Conservation (phyloP, 73 alveolate genomes). For the Breviolum minutum region DNA sequence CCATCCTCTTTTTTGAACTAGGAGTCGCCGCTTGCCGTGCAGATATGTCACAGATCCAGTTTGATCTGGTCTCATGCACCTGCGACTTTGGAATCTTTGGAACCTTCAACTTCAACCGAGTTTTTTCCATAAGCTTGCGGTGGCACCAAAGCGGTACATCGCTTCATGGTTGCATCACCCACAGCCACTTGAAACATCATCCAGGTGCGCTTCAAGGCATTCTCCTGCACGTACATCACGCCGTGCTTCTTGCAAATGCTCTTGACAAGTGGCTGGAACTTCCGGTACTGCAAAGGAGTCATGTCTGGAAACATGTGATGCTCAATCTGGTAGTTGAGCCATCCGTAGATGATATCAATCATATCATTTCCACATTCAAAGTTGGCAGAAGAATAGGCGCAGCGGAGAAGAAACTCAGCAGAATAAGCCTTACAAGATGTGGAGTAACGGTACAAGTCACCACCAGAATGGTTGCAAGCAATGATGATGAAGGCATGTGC, state of each 20-base stretch:
- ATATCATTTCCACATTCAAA: conserved; percentile 44
- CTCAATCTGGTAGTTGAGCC: conserved; percentile 77
- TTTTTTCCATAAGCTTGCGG: background rate
- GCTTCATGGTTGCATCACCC: conserved; percentile 68
- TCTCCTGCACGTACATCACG: conserved; percentile 66
- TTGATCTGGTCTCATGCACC: conserved; percentile 28
- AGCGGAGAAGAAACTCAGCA: conserved; percentile 71
- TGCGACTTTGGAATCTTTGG: background rate
- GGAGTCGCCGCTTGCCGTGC: too few species aligned
- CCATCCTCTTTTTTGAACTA: too few species aligned
- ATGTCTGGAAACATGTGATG: conserved; percentile 78
- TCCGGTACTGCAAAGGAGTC: conserved; percentile 86
- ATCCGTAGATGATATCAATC: conserved; percentile 32
- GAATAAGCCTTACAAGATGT: conserved; percentile 71
- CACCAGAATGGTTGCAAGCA: conserved; percentile 69
- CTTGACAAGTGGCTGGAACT: conserved; percentile 65
- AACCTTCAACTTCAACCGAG: background rate
- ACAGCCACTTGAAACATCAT: conserved; percentile 81
- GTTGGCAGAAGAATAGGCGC: conserved; percentile 84
- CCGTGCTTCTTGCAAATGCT: conserved; percentile 64
- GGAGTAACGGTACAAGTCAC: conserved; percentile 75
- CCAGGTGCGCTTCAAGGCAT: conserved; percentile 65
- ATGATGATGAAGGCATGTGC: conserved; percentile 71
- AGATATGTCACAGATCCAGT: background rate
- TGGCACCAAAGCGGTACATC: conserved; percentile 47